Percentiles rank a stretch among this genome's conserved stretches.
Conservation (phyloP, 2,329 filamentous ascomycete species). For the Calonectria hawksworthii region DNA sequence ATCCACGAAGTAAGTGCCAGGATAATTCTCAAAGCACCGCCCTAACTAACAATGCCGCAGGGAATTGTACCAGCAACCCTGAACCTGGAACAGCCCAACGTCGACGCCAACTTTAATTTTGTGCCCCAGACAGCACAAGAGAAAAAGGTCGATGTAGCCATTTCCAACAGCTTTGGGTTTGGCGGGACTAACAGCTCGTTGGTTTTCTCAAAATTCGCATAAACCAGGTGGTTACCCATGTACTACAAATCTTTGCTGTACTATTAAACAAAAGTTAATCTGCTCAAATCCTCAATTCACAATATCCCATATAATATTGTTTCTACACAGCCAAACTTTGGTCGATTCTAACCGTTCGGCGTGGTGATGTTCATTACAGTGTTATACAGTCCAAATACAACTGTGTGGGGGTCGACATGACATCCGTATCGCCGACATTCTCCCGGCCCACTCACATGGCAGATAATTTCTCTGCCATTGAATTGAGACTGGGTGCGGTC, state of each 20-base stretch:
- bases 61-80: slow-evolving; percentile 86
- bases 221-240: not conserved
- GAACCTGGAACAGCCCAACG: slow-evolving; percentile 79
- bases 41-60: slow-evolving; percentile 61
- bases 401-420: slow-evolving; percentile 2
- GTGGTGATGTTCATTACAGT: slow-evolving; percentile 25
- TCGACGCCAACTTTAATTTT: slow-evolving; percentile 86
- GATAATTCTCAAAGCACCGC: not conserved
- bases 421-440: slow-evolving; percentile 40
- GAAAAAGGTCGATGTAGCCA: slow-evolving; percentile 77
- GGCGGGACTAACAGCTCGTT: slow-evolving; percentile 95
- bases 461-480: slow-evolving; percentile 39
- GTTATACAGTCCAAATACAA: slow-evolving; percentile 8
- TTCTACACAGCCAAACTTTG: not conserved
- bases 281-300: not conserved
- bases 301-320: not conserved
- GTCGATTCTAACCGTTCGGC: not conserved
- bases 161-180: slow-evolving; percentile 98
- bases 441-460: slow-evolving; percentile 44
- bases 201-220: slow-evolving; percentile 71
- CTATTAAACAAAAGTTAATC: not conserved
- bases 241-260: not conserved
- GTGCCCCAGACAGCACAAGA: slow-evolving; percentile 80
- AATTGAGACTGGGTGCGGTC: slow-evolving; percentile 44
- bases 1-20: slow-evolving; percentile 77